Evolutionary conservation across 441 rosid genomes (phyloP).

Genomic region (Adansonia grandidieri): DNA sequence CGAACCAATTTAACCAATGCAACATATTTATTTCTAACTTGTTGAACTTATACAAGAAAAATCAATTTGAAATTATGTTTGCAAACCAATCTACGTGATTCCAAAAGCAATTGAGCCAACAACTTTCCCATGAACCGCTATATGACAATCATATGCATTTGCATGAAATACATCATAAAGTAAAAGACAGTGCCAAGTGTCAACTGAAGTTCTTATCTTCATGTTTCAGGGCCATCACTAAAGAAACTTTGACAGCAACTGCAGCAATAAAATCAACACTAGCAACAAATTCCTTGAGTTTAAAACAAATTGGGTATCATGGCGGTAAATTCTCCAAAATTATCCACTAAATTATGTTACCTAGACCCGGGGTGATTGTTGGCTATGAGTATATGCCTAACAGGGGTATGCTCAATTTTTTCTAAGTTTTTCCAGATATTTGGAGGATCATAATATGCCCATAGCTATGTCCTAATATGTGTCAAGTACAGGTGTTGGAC

Average conservation of each 20-base stretch:
- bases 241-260: not conserved
- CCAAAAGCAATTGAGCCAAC: not conserved
- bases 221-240: not conserved
- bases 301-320: not conserved
- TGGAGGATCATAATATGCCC: not conserved
- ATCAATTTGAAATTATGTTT: not conserved
- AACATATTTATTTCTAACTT: not conserved
- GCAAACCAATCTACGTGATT: not conserved
- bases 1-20: not conserved
- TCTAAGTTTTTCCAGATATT: not conserved
- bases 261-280: not conserved
- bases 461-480: not conserved
- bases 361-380: not conserved
- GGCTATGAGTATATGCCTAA: not conserved
- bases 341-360: not conserved
- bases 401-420: not conserved
- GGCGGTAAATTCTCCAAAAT: not conserved
- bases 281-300: not conserved
- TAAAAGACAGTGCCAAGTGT: not conserved
- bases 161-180: not conserved
- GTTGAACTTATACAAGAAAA: not conserved
- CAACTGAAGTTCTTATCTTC: not conserved
- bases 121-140: not conserved
- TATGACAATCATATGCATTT: not conserved
- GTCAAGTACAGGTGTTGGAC: not conserved